A percentile compares a stretch with the other conserved stretches of the same genome.
Conservation (phyloP, 163 green algal species). For the Chloromonas sp. region DNA sequence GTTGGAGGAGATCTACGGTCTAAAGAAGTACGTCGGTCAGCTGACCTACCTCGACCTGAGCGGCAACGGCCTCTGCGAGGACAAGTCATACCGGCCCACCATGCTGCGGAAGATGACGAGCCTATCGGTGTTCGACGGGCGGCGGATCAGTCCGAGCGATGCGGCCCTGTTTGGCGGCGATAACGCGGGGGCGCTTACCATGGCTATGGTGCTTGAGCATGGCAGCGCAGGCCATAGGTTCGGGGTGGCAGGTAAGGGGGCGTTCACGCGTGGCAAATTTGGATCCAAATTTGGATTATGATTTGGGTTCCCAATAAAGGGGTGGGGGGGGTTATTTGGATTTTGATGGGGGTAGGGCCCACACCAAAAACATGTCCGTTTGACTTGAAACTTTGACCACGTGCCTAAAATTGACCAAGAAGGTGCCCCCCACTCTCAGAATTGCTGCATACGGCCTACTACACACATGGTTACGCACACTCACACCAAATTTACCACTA, state of each 20-base stretch:
- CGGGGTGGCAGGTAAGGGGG: not conserved
- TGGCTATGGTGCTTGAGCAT: constrained; percentile 28
- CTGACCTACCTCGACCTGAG: constrained; percentile 44
- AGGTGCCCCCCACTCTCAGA: too few relatives aligned
- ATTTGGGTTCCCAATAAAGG: too few relatives aligned
- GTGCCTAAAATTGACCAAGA: too few relatives aligned
- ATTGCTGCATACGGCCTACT: too few relatives aligned
- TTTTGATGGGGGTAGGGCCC: not conserved
- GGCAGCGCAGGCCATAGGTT: constrained; percentile 12
- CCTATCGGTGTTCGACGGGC: constrained; percentile 25
- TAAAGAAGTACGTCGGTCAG: constrained; percentile 52
- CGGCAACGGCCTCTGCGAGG: constrained; percentile 45
- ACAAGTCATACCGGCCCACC: constrained; percentile 50
- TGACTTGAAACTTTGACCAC: too few relatives aligned
- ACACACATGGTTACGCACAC: too few relatives aligned
- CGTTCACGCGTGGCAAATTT: too few relatives aligned
- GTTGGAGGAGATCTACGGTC: constrained; percentile 54
- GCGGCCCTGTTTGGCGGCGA: constrained; percentile 31
- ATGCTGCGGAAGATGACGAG: constrained; percentile 38
- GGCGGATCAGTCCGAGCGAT: constrained; percentile 15
- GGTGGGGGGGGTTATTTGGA: too few relatives aligned
- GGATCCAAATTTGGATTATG: too few relatives aligned
- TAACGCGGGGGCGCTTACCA: constrained; percentile 24
- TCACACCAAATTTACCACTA: too few relatives aligned
- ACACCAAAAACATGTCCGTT: too few relatives aligned